These are phyloP conservation scores for Cryphonectria radicalis DNA, from an alignment of 2,329 filamentous ascomycete species.

Conservation along the genomic window DNA sequence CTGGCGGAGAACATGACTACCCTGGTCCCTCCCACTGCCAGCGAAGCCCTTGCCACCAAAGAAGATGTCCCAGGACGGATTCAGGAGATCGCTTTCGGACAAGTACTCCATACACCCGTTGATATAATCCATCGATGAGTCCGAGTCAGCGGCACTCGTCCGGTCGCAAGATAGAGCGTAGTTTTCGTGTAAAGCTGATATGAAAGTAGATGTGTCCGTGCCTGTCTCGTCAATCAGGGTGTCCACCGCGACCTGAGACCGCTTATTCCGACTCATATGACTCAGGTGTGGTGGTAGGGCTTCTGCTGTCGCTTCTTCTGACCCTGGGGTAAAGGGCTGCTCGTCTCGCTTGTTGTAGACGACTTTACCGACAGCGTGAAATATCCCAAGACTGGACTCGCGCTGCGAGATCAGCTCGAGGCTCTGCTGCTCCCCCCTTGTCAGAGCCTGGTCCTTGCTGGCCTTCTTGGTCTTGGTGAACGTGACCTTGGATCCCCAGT, in stretches of 20 bases:
- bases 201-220: slow-evolving; percentile 88
- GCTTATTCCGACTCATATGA: slow-evolving; percentile 61
- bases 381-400: slow-evolving; percentile 89
- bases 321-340: slow-evolving; percentile 42
- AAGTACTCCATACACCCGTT: slow-evolving; percentile 85
- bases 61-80: slow-evolving; percentile 70
- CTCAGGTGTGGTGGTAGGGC: slow-evolving; percentile 63
- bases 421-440: slow-evolving; percentile 77
- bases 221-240: slow-evolving; percentile 89
- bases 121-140: slow-evolving; percentile 74
- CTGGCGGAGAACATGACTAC: slow-evolving; percentile 79
- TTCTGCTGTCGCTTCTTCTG: slow-evolving; percentile 51
- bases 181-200: slow-evolving; percentile 91
- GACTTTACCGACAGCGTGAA: slow-evolving; percentile 94
- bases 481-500: slow-evolving; percentile 75
- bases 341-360: slow-evolving; percentile 92
- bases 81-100: slow-evolving; percentile 86
- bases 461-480: slow-evolving; percentile 71
- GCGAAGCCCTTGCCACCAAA: slow-evolving; percentile 64
- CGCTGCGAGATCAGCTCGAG: slow-evolving; percentile 82
- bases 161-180: slow-evolving; percentile 82
- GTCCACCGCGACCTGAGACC: slow-evolving; percentile 70
- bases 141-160: slow-evolving; percentile 50
- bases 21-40: slow-evolving; percentile 58
- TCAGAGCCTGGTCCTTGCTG: slow-evolving; percentile 63